Evolutionary conservation across 2,329 filamentous ascomycete genomes (phyloP), one percentile per base, ranked within the genome.

Genomic region (Capronia americana): DNA sequence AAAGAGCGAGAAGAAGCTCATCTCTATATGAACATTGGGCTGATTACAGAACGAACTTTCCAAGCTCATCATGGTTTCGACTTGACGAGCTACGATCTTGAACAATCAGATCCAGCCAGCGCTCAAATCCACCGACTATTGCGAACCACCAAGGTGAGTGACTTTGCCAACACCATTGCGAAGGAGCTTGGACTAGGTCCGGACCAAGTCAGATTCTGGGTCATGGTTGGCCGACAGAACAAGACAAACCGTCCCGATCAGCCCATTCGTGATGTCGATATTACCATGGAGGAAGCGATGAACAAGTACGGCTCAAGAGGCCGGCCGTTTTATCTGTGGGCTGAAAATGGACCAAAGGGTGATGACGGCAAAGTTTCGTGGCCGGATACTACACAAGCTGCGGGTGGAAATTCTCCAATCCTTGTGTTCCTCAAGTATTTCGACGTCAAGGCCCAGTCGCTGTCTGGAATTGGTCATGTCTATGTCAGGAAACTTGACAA

Each of bases 141-240:
- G 46, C 88, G 90, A 67, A 83, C 88, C n/a, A 90, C 89, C 71
- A 91, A 88, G 0, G 85, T 98, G 70, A 82, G 87, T 55, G 90
- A 97, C 7, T 89, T 98, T 69, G 86, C 89, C 4, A 82, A 83
- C 28, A 84, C 85, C 24, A 85, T 98, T 66, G 93, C 91, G 0
- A 79, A 87, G 46, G 90, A 96, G 64, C 83, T 90, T 57, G 84
- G 83, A 0, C 79, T 90, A 57, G 88, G 93, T 53, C 83, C 90
- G 0, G 87, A 88, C 64, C 86, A 87, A 68, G 80, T 98, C 26
- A 88, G 95, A 24, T 86, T 97, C 20, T 99, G 95, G 96, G 88
- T 92, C 62, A 97, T 99, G 93, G 95, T 99, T 1, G 98, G 97
- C 76, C 90, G 95, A 11, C 95, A 99, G 77, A 99, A 99, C 77